Base-by-base conservation (phyloP, 306 rosid species). In the Pterocarpus macrocarpus region DNA sequence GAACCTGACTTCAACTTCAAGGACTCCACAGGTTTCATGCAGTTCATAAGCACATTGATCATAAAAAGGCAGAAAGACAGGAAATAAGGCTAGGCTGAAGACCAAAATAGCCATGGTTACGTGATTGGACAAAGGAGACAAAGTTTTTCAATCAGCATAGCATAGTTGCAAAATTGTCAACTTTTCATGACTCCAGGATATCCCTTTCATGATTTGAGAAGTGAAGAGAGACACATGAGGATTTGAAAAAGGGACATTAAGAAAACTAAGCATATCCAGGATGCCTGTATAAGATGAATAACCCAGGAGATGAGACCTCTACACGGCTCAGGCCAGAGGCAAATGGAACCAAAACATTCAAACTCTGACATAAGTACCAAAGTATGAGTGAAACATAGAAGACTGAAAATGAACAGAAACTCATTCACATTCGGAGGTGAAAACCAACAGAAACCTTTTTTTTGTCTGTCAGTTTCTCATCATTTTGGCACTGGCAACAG, bases 341-440 rank as follows among this genome's bases (percentile, higher is more conserved):
- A 50, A 34, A 80, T 52, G 71, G 69, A 77, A 69, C 35, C 59
- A 76, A 50, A 45, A 76, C 36, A 39, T 62, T 80, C 69, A 75
- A 84, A 35, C 66, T 67, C 12, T 1, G 33, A 55, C 10, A 7
- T 14, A 34, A 32, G 28, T 7, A 59, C 53, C 47, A 17, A 75
- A 74, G 52, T 34, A 5, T 5, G 75, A 17, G 30, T 5, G 7
- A 35, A 50, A 32, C 49, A 50, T 28, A 32, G 44, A 81, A 16
- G 69, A 73, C n/a, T 3, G 36, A 62, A 17, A 62, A 71, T 13
- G 50, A 63, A 38, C 15, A 65, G 41, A 72, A 52, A 53, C 38
- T 11, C 17, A 61, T 62, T 56, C 67, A 74, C 12, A 81, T 41
- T 16, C 39, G 5, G 39, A 17, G 10, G n/a, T 65, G 63, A 14